Evolutionary conservation across 768 basidiomycete species (phyloP).

Genomic region (Boletellus emodensis): DNA sequence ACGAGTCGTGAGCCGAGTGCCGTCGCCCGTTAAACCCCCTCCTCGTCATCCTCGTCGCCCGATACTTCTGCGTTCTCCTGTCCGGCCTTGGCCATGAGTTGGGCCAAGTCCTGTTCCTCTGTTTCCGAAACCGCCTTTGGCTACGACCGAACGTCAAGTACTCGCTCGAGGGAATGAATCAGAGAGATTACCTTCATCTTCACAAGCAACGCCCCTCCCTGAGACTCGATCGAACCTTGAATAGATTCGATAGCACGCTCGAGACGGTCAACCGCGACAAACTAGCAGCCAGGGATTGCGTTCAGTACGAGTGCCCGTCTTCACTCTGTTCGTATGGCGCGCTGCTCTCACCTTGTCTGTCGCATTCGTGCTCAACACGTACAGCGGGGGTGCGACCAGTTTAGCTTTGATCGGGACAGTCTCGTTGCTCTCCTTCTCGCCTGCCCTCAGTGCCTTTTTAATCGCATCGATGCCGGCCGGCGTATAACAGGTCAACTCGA

Average conservation of each 20-base stretch:
- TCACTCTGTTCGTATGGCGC: neutral
- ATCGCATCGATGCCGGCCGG: constrained; percentile 97
- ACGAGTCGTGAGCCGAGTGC: too few relatives aligned
- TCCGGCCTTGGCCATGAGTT: constrained; percentile 93
- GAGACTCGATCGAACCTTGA: constrained; percentile 74
- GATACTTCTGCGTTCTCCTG: constrained; percentile 95
- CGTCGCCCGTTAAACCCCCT: constrained; percentile 25
- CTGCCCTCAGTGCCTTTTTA: constrained; percentile 83
- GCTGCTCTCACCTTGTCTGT: constrained; percentile 76
- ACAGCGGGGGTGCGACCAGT: constrained; percentile 92
- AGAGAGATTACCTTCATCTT: constrained; percentile 82
- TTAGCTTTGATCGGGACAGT: constrained; percentile 96
- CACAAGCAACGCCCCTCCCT: constrained; percentile 82
- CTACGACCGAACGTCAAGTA: constrained; percentile 37
- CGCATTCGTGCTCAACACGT: constrained; percentile 92
- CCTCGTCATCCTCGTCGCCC: constrained; percentile 88
- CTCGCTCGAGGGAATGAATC: neutral
- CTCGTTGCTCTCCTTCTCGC: constrained; percentile 83
- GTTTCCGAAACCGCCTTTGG: constrained; percentile 98
- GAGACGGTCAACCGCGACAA: constrained; percentile 85
- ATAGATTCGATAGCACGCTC: constrained; percentile 93
- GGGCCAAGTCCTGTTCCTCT: constrained; percentile 95
- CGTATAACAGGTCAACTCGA: constrained; percentile 94
- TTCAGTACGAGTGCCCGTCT: neutral
- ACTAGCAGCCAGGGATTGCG: constrained; percentile 36